Evolutionary conservation across 805 yeast genomes (phyloP), one percentile per base, ranked within the genome.

Genomic region (Kodamaea restingae): DNA sequence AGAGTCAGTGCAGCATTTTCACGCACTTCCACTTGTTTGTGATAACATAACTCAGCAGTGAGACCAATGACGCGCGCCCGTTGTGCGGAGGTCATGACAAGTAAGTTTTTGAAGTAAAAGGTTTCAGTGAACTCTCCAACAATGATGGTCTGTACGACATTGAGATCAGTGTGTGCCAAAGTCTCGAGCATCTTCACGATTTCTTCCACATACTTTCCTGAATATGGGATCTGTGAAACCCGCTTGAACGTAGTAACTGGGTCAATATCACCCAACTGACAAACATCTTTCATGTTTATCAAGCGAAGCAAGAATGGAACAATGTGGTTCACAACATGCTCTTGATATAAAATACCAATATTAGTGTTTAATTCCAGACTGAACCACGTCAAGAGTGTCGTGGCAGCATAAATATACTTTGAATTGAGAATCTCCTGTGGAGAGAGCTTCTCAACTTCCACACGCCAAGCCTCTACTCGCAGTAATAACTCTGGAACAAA

Each of bases 261-360:
- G 28, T 71, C 70, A 8, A 84, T 59, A 22, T 72, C 73, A 0
- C 82, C 81, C 41, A 84, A 59, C 47, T 84, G 86, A 48, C 95
- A 84, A 10, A 86, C 86, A 45, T 91, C 97, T 43, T 86, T 80
- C 67, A 84, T 73, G 32, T 71, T 73, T 37, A 80, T 76, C 34
- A 88, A 61, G 12, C 73, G 66, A 51, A 86, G 65, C 41, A 88
- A 63, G 45, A 85, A 80, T 18, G 96, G 95, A 1, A 87, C 59
- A 20, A 88, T 70, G 38, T 75, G 64, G 4, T 48, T 38, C 11
- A 47, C 61, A 27, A 83, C 60, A 39, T 75, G 72, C 3, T 78
- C 78, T 32, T 76, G 71, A 29, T 84, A 56, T 7, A 78, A 62
- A 0, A 69, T 54, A 1, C 82, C 77, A 31, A 72, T 69, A 1